Base-by-base conservation (phyloP, 768 basidiomycete species). In the Lactarius tabidus region DNA sequence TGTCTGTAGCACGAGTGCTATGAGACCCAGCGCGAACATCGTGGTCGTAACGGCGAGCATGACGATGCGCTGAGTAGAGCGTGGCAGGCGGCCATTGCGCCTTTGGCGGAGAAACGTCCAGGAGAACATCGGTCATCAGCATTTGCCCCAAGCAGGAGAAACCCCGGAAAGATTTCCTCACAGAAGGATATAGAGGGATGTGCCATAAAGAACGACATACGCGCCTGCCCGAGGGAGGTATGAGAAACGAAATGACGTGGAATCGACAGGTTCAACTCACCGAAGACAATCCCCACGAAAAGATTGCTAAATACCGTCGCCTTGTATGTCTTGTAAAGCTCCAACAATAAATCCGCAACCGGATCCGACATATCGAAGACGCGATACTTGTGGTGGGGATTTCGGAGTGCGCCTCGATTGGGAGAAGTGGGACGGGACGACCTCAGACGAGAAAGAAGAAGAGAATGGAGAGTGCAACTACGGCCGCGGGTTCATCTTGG, bases 111-210 rank as follows among this genome's bases (percentile, higher is more conserved):
- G 14, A 14, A 23, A 51, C 48, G 48, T 51, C 15, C 14, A 51
- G 36, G 28, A 15, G 10, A 26, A 57, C 35, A 36, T 8, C 18
- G 20, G 31, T 54, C 53, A 18, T 54, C 53, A 54, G 53, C 33
- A 54, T 33, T 3, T 6, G 9, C 53, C 29, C n/a, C 35, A 31
- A 7, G 36, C 43, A 39, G 15, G 12, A 6, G 23, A 6, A 26
- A 5, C 23, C 12, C 5, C 7, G 56, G 35, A 23, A 35, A 31
- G 9, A 18, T 55, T 35, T n/a, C n/a, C 65, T 62, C 28, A 66
- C 65, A 62, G 57, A 20, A 66, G 65, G 52, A 62, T 58, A 57
- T 62, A 62, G 17, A 66, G 57, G 31, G 65, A 66, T 14, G 35
- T 58, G 60, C 57, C 35, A 18, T 62, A 66, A 18, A 62, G 10